Evolutionary conservation across 441 rosid species (phyloP), one percentile per base, ranked within the genome.

Genomic region (Sinapis alba): DNA sequence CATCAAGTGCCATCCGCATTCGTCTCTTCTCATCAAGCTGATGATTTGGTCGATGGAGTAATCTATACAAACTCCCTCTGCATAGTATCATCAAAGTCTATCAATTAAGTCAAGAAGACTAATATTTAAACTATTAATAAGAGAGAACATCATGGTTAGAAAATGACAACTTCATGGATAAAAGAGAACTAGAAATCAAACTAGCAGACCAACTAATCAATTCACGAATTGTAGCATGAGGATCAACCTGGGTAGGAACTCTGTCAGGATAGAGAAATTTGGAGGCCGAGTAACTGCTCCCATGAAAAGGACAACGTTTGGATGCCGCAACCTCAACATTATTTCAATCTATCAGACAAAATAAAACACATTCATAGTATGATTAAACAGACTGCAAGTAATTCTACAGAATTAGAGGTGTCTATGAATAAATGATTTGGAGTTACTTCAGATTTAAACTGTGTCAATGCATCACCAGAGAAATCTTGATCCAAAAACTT

Each of bases 271-370:
- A 12, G 99, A 93, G 83, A 96, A 86, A 84, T 96, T 88, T 34
- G 98, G 99, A 5, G 92, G 80, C 27, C 90, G 93, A 62, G 97
- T 90, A 76, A 96, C 98, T 26, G 99, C 99, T 83, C 98, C 99
- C 99, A 93, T 93, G 88, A 96, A 96, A 78, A 93, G 97, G 78
- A 96, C 99, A 66, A 96, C 94, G 50, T 96, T 96, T 45, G 99
- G 99, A 82, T 96, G 99, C 76, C 99, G 86, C 81, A 93, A 79
- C 77, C 99, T 84, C 81, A 89, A 80, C 99, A 96, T 96, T 83
- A 96, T 89, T 84, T 92, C 97, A 86, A 86, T 91, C 99, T 93
- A 86, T 81, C 71, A 19, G 68, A 75, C 21, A 62, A 73, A 54
- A 65, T 12, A 38, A 43, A 71, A 26, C 80, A 68, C 27, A 73